Percentiles rank a stretch among this genome's conserved stretches.
Evolutionary conservation across 441 rosid species (phyloP).

Genomic region (Aleurites moluccanus): DNA sequence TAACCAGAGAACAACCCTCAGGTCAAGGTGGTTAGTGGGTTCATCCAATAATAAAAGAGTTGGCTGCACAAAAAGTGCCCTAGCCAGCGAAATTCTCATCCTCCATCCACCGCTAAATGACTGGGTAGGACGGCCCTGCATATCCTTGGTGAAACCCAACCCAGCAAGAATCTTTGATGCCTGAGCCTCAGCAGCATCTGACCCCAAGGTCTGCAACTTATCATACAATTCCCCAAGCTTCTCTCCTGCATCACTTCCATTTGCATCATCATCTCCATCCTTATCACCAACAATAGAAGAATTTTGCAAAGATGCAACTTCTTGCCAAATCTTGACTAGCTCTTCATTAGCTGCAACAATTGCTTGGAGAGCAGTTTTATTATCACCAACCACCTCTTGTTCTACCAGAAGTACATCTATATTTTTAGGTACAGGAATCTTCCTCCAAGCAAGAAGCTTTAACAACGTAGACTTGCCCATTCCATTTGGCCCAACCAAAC

Average conservation of each 20-base stretch:
- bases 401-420: conserved; percentile 95
- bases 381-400: conserved; percentile 92
- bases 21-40: conserved; percentile 80
- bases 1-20: conserved; percentile 90
- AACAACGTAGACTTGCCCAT: conserved; percentile 89
- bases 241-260: conserved; percentile 67
- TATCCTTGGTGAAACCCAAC: conserved; percentile 82
- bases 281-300: conserved; percentile 31
- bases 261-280: conserved; percentile 30
- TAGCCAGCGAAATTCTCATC: conserved; percentile 91
- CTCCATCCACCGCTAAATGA: conserved; percentile 82
- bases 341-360: conserved; percentile 93
- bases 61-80: conserved; percentile 79
- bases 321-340: conserved; percentile 60
- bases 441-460: conserved; percentile 96
- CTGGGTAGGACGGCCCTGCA: conserved; percentile 64
- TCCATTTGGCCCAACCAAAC: conserved; percentile 93
- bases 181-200: conserved; percentile 94
- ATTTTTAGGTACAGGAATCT: conserved; percentile 89
- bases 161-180: conserved; percentile 95
- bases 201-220: conserved; percentile 73
- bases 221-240: conserved; percentile 80
- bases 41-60: conserved; percentile 64
- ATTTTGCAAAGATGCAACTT: conserved; percentile 60
- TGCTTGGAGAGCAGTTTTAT: conserved; percentile 72